phyloP scores from a whole-genome alignment of 371 early-diverging fungal genomes.

The Dichotomocladium elegans region DNA sequence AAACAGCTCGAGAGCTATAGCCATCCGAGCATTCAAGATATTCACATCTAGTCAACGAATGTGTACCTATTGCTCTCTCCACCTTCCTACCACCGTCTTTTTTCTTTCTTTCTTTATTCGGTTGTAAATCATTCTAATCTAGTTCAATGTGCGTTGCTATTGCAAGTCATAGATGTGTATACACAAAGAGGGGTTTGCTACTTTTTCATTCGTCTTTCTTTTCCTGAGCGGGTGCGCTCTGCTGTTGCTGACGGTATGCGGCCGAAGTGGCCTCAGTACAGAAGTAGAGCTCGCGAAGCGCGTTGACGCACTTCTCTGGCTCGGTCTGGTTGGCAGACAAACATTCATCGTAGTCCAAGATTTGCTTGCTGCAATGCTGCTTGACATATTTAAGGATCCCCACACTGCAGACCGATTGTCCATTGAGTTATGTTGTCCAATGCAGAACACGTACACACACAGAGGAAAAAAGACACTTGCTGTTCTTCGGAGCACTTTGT shows the following conservation, averaged over 20 bases:
- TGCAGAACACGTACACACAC: no score
- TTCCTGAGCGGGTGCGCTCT: not conserved
- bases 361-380: conserved; percentile 62
- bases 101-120: no score
- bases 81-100: no score
- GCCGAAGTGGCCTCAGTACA: conserved; percentile 60
- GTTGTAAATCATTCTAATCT: conserved; percentile 19
- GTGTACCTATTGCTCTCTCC: no score
- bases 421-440: not conserved
- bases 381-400: conserved; percentile 71
- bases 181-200: not conserved
- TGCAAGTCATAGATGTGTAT: no score
- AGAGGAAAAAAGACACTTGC: conserved; percentile 34
- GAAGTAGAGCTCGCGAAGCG: conserved; percentile 55
- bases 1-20: conserved; percentile 54
- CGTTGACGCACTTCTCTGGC: conserved; percentile 61
- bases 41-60: no score
- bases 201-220: not conserved
- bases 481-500: conserved; percentile 82
- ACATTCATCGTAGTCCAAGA: conserved; percentile 67
- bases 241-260: conserved; percentile 22
- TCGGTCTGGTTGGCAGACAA: conserved; percentile 58
- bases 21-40: conserved; percentile 54
- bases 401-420: conserved; percentile 33
- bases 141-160: not conserved